Conservation (phyloP, 2,329 filamentous ascomycete genomes). For the Aspergillus novofumigatus region DNA sequence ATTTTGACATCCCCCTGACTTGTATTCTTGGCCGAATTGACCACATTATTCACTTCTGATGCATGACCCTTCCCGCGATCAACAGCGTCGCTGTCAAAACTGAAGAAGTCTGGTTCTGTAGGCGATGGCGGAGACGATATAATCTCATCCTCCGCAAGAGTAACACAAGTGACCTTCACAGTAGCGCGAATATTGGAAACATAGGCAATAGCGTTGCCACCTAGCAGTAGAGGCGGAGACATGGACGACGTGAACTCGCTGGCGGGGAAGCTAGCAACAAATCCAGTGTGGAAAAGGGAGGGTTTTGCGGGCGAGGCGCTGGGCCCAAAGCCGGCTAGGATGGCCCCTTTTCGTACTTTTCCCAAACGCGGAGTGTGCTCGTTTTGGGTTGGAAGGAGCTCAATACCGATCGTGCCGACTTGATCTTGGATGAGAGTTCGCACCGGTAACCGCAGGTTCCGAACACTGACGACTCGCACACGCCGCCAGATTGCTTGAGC, state of each 20-base stretch:
- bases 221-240: conserved; percentile 53
- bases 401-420: conserved; percentile 81
- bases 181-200: conserved; percentile 80
- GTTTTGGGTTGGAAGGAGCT: conserved; percentile 32
- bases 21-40: conserved; percentile 17
- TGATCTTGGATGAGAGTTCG: conserved; percentile 71
- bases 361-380: conserved; percentile 26
- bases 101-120: conserved; percentile 41
- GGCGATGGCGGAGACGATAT: conserved; percentile 25
- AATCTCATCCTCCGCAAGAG: conserved; percentile 30
- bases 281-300: conserved; percentile 54
- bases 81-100: conserved; percentile 37
- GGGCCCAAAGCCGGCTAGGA: conserved; percentile 64
- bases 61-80: conserved; percentile 9
- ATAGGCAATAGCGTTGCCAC: conserved; percentile 65
- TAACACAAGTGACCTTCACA: conserved; percentile 65
- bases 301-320: conserved; percentile 21
- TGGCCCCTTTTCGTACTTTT: conserved; percentile 71
- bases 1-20: conserved; percentile 39
- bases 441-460: conserved; percentile 82
- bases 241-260: conserved; percentile 45
- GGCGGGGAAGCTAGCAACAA: conserved; percentile 67
- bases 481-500: conserved; percentile 70
- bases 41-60: conserved; percentile 25
- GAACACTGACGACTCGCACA: conserved; percentile 77